Percentiles rank a stretch among this genome's conserved stretches.
Conservation (phyloP, 495 filamentous ascomycete genomes). For the Penicillium daleae region DNA sequence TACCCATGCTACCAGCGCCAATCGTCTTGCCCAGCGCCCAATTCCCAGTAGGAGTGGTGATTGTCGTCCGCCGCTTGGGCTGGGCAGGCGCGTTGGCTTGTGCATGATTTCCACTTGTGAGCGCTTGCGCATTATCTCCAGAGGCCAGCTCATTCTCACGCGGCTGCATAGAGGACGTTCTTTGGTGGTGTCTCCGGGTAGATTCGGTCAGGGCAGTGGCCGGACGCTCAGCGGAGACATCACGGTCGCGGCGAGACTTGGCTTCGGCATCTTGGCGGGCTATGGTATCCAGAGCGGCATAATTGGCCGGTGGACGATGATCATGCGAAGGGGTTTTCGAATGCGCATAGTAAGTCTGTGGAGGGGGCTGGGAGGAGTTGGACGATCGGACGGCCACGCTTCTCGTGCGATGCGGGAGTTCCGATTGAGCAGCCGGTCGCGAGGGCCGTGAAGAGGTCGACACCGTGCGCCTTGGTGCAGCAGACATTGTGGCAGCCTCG, state of each 20-base stretch:
- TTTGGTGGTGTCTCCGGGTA: constrained; percentile 46
- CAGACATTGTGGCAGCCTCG: constrained; percentile 26
- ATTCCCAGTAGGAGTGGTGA: constrained; percentile 79
- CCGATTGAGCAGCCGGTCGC: constrained; percentile 43
- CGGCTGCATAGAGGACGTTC: constrained; percentile 51
- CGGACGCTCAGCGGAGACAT: constrained; percentile 55
- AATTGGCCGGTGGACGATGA: constrained; percentile 53
- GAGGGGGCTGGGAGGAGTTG: constrained; percentile 39
- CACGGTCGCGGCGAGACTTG: constrained; percentile 53
- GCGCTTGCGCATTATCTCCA: constrained; percentile 55
- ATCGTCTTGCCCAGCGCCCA: constrained; percentile 97
- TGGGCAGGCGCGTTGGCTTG: constrained; percentile 41
- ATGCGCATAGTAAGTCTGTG: constrained; percentile 43
- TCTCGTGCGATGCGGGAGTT: constrained; percentile 60
- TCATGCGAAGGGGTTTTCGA: constrained; percentile 57
- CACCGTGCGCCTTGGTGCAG: constrained; percentile 48
- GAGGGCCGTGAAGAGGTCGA: constrained; percentile 54
- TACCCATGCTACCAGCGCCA: constrained; percentile 96
- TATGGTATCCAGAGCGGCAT: constrained; percentile 55
- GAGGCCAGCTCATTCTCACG: constrained; percentile 35
- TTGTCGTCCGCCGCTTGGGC: constrained; percentile 75
- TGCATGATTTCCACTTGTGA: constrained; percentile 19
- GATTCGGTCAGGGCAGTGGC: constrained; percentile 57
- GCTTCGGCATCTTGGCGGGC: constrained; percentile 63
- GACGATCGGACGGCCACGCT: constrained; percentile 55